These are phyloP conservation scores for Cyanidiococcus yangmingshanensis DNA, from an alignment of 23 red algal genomes.

Conservation along the genomic window DNA sequence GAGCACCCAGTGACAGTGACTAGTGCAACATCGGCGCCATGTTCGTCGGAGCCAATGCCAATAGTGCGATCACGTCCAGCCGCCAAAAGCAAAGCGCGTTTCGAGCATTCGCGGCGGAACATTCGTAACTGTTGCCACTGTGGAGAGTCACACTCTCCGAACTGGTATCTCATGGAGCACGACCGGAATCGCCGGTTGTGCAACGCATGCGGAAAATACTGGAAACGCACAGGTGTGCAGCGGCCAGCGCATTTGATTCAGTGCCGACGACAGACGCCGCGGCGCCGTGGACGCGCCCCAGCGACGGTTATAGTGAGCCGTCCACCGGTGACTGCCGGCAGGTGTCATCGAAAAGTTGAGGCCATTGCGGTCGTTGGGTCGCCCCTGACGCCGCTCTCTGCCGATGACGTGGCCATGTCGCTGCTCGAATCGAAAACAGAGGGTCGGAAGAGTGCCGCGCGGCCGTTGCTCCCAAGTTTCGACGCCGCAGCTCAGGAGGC, in stretches of 20 bases:
- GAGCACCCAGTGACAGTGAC: background rate
- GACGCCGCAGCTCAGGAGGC: background rate
- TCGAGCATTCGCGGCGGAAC: background rate
- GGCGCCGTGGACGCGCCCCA: background rate
- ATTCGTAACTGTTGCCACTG: background rate
- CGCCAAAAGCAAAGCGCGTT: too few relatives aligned
- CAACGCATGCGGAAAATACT: conserved; percentile 17
- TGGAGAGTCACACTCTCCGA: background rate
- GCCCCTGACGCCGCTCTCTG: background rate
- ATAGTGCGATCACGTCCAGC: too few relatives aligned
- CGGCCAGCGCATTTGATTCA: conserved; percentile 15
- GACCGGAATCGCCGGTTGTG: background rate
- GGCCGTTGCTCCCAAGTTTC: background rate
- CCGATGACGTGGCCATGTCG: background rate
- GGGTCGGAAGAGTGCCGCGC: background rate
- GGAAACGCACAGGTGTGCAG: conserved; percentile 10
- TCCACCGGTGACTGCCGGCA: background rate
- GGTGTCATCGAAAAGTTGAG: background rate
- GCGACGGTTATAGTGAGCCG: background rate
- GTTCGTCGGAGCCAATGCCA: too few relatives aligned
- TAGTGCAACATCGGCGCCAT: too few relatives aligned
- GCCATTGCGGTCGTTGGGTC: background rate
- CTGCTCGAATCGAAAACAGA: background rate
- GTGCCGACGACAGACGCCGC: background rate
- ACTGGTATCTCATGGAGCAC: conserved; percentile 2